A percentile compares a stretch with the other conserved stretches of the same genome.
Evolutionary conservation across 371 early-diverging fungal genomes (phyloP).

Genomic region (Mucor racemosus): DNA sequence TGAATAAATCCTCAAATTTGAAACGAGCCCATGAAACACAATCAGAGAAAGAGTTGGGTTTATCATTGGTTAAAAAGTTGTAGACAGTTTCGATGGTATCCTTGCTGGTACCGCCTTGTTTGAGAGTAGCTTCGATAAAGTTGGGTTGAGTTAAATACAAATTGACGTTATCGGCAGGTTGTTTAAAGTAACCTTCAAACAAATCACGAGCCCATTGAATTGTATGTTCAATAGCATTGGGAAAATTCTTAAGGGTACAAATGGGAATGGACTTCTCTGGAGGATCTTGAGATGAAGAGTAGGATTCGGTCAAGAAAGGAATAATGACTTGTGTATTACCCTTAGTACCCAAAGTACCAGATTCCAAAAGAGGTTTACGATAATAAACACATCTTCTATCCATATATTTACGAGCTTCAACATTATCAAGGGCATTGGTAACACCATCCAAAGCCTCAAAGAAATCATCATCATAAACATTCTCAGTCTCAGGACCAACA

Average conservation of each 20-base stretch:
- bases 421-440: constrained; percentile 99
- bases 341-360: constrained; percentile 99
- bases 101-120: constrained; percentile 82
- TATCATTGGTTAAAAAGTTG: constrained; percentile 75
- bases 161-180: constrained; percentile 94
- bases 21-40: constrained; percentile 94
- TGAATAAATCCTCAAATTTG: constrained; percentile 92
- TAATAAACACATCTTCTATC: constrained; percentile 98
- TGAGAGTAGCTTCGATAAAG: constrained; percentile 78
- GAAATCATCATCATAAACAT: constrained; percentile 94
- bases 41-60: constrained; percentile 86
- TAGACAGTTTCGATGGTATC: constrained; percentile 76
- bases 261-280: constrained; percentile 99
- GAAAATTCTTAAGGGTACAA: constrained; percentile 99
- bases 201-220: constrained; percentile 98
- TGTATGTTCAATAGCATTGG: constrained; percentile 99
- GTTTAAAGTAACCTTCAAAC: constrained; percentile 95
- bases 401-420: constrained; percentile 98
- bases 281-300: constrained; percentile 98
- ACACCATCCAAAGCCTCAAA: constrained; percentile 91
- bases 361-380: constrained; percentile 96
- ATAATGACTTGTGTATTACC: constrained; percentile 99
- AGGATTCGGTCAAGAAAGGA: constrained; percentile 97
- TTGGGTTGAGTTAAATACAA: constrained; percentile 84
- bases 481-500: constrained; percentile 97